Evolutionary conservation across 495 filamentous ascomycete species (phyloP).

Genomic region (Aspergillus indologenus): DNA sequence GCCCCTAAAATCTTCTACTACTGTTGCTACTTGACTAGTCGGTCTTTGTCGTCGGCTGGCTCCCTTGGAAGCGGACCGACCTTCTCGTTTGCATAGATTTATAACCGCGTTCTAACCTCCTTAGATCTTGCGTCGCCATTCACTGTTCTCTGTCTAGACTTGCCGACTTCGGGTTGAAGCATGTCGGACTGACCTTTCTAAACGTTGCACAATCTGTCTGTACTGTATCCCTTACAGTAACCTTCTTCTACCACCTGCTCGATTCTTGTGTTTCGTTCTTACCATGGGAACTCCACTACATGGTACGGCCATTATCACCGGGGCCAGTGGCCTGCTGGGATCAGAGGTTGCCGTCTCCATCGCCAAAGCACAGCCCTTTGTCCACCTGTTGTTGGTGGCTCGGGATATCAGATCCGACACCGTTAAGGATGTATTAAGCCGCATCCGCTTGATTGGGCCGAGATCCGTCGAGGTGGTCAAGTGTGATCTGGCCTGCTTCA

Average conservation of each 20-base stretch:
- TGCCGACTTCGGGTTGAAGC: background rate
- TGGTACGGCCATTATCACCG: slow-evolving; percentile 43
- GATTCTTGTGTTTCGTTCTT: background rate
- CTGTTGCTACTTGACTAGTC: background rate
- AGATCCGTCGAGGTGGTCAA: slow-evolving; percentile 37
- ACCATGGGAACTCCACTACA: slow-evolving; percentile 38
- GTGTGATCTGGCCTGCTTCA: slow-evolving; percentile 35
- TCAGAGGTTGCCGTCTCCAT: slow-evolving; percentile 41
- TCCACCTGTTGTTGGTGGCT: slow-evolving; percentile 36
- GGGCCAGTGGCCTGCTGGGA: slow-evolving; percentile 38
- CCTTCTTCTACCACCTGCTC: background rate
- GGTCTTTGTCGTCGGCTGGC: background rate
- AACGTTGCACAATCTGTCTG: background rate
- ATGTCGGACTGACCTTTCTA: slow-evolving; percentile 7
- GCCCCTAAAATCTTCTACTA: background rate
- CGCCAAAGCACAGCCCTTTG: slow-evolving; percentile 38
- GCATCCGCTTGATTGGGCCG: slow-evolving; percentile 38
- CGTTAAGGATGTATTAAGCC: slow-evolving; percentile 27
- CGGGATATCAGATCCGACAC: slow-evolving; percentile 34
- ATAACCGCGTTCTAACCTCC: background rate
- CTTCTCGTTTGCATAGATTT: background rate
- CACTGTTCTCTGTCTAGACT: background rate
- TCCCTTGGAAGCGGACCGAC: background rate
- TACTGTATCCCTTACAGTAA: background rate
- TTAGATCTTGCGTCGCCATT: background rate